These are phyloP conservation scores for Fusarium sp. DNA, from an alignment of 2,329 filamentous ascomycete genomes.

Conservation along the genomic window DNA sequence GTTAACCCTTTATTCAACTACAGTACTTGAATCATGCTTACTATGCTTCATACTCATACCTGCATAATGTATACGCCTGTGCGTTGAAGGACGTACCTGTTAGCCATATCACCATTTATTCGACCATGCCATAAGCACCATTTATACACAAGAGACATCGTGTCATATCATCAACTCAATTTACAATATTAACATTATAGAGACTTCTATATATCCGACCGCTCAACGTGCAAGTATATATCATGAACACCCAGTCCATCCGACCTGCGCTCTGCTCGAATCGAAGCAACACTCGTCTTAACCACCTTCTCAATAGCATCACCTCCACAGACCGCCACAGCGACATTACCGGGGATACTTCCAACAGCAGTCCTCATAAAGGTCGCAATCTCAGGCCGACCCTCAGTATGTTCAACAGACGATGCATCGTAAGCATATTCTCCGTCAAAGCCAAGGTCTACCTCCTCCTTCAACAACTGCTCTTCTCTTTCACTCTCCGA, in stretches of 20 bases:
- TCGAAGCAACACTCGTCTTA: slow-evolving; percentile 29
- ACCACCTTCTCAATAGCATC: slow-evolving; percentile 41
- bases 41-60: too few relatives aligned
- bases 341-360: slow-evolving; percentile 34
- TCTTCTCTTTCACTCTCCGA: slow-evolving; percentile 37
- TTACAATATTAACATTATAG: slow-evolving; percentile 12
- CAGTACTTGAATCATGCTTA: too few relatives aligned
- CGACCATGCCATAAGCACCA: not conserved
- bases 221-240: slow-evolving; percentile 45
- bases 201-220: slow-evolving; percentile 37
- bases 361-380: slow-evolving; percentile 40
- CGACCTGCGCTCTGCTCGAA: slow-evolving; percentile 24
- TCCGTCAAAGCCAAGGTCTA: slow-evolving; percentile 40
- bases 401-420: slow-evolving; percentile 40
- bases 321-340: slow-evolving; percentile 45
- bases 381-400: slow-evolving; percentile 44
- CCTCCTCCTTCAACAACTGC: slow-evolving; percentile 46
- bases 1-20: too few relatives aligned
- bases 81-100: too few relatives aligned
- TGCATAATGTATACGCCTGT: too few relatives aligned
- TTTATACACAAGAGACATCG: not conserved
- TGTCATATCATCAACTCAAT: not conserved
- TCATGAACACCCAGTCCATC: slow-evolving; percentile 31
- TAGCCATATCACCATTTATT: not conserved
- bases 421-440: slow-evolving; percentile 28